Conservation (phyloP, 148 eudicot genomes). For the Linanthus parryae region DNA sequence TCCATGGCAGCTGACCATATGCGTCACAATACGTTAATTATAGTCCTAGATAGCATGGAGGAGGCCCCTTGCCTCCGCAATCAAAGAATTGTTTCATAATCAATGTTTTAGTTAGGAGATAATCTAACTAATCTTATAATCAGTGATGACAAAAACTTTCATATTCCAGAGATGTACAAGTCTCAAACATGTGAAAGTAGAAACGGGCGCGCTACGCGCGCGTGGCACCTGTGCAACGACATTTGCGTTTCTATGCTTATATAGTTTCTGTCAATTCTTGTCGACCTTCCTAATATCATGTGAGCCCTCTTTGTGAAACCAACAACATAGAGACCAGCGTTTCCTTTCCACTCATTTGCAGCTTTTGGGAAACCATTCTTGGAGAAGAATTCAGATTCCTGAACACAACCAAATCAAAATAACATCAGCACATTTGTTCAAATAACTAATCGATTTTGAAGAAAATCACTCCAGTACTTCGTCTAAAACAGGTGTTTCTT, state of each 20-base stretch:
- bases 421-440: not conserved
- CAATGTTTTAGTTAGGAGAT: too few species aligned
- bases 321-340: constrained; percentile 23
- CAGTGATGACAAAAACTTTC: too few species aligned
- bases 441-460: not conserved
- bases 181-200: too few species aligned
- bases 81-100: too few species aligned
- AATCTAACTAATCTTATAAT: too few species aligned
- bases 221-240: too few species aligned
- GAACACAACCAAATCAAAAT: constrained; percentile 1
- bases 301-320: constrained; percentile 37
- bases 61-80: too few species aligned
- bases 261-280: constrained; percentile 23
- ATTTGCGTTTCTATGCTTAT: constrained; percentile 20
- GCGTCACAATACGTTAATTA: too few species aligned
- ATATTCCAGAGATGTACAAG: too few species aligned
- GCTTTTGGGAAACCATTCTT: constrained; percentile 28
- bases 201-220: too few species aligned
- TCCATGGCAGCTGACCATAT: too few species aligned
- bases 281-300: constrained; percentile 21
- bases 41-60: too few species aligned
- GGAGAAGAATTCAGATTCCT: constrained; percentile 30
- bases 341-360: constrained; percentile 40
- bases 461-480: not conserved
- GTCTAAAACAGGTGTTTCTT: not conserved